These are phyloP conservation scores for Styphnolobium japonicum DNA, from an alignment of 306 rosid species.

Conservation along the genomic window DNA sequence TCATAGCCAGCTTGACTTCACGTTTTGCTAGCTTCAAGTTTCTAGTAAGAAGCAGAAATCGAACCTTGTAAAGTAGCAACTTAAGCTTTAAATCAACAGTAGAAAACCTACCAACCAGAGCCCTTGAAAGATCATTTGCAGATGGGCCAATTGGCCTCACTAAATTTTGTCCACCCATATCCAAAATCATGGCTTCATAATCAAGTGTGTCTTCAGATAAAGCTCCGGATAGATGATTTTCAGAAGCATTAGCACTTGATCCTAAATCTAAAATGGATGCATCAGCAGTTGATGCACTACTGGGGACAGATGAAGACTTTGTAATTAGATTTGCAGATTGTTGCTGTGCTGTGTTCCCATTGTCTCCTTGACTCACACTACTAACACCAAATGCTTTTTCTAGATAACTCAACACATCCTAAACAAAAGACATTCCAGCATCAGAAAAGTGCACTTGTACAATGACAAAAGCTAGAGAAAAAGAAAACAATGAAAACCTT, in stretches of 20 bases:
- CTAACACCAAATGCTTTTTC: conserved; percentile 84
- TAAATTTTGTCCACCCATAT: conserved; percentile 67
- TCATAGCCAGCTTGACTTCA: conserved; percentile 93
- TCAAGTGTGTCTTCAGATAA: conserved; percentile 81
- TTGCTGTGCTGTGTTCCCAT: conserved; percentile 52
- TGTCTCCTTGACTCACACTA: conserved; percentile 64
- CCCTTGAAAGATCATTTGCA: conserved; percentile 65
- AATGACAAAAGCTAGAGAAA: conserved; percentile 21
- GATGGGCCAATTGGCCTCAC: conserved; percentile 58
- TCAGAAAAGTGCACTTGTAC: conserved; percentile 26
- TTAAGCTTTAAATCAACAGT: conserved; percentile 84
- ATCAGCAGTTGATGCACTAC: conserved; percentile 57
- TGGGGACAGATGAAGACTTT: conserved; percentile 60
- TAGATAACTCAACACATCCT: conserved; percentile 87
- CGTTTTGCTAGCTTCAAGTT: conserved; percentile 93
- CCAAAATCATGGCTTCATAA: conserved; percentile 64
- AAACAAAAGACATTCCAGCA: conserved; percentile 31
- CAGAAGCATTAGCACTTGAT: conserved; percentile 60
- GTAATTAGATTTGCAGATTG: conserved; percentile 56
- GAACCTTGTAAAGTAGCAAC: conserved; percentile 89
- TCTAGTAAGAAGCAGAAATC: conserved; percentile 85
- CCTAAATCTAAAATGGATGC: conserved; percentile 67
- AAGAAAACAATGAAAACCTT: too few species aligned
- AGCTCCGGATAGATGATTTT: conserved; percentile 61
- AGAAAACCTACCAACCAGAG: conserved; percentile 62